Percentiles rank a stretch among this genome's conserved stretches.
Conservation (phyloP, 2,329 filamentous ascomycete species). For the Graphilbum fragrans region DNA sequence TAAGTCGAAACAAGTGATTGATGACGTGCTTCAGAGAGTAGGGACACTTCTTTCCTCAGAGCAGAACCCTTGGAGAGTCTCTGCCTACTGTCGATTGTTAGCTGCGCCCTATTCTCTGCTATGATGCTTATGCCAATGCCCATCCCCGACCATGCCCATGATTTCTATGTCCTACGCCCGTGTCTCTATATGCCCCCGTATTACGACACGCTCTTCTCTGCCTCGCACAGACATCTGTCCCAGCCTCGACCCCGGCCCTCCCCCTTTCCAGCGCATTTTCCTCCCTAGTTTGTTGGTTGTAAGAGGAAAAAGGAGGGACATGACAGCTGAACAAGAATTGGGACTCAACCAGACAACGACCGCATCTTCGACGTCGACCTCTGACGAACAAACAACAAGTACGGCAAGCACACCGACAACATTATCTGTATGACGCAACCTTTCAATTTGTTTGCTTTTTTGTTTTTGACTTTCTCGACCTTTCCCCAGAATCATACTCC, state of each 20-base stretch:
- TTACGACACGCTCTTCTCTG: neutral
- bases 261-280: too few relatives aligned
- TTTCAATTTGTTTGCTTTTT: neutral
- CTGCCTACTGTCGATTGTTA: too few relatives aligned
- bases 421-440: conserved; percentile 4
- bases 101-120: too few relatives aligned
- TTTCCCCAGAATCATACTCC: neutral
- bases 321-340: conserved; percentile 1
- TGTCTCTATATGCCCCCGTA: neutral
- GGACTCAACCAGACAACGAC: neutral
- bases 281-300: neutral
- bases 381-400: neutral
- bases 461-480: conserved; percentile 2
- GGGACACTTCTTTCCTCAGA: too few relatives aligned
- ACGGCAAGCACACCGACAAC: neutral
- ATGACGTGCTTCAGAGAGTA: too few relatives aligned
- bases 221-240: neutral
- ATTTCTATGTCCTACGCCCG: neutral
- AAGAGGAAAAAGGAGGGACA: neutral
- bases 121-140: too few relatives aligned
- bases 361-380: neutral
- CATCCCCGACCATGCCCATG: neutral
- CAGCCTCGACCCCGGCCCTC: neutral
- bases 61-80: too few relatives aligned
- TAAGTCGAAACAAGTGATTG: too few relatives aligned